Base-by-base conservation (phyloP, 179 eudicot genomes). In the Spergularia azorica region DNA sequence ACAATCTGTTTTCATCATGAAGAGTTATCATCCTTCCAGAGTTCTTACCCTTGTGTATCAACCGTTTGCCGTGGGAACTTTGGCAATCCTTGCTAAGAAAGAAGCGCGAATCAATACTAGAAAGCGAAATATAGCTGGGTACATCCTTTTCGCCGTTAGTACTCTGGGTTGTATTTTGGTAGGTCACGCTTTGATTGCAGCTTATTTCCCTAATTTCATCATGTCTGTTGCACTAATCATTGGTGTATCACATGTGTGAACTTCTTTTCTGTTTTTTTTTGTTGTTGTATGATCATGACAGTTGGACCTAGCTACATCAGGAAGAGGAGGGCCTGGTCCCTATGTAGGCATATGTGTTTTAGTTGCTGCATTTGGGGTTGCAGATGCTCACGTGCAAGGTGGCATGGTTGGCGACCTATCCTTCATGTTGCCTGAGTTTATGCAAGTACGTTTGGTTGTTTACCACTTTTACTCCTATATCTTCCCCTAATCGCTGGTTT, bases 361-460 rank as follows among this genome's bases (percentile, higher is more conserved):
- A 43, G 83, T 84, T 48, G 91, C 80, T 12, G 73, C 76, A 43
- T 89, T 87, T 36, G 95, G 92, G 36, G 79, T 90, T 52, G 92
- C 90, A 15, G 89, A 89, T 77, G 92, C 90, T 13, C 84, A 70
- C 73, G 89, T 84, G 52, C 89, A 88, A 84, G 95, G 95, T 46
- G 92, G 95, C 32, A 78, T 90, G 82, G 86, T 81, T 58, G 95
- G 95, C 8, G 92, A 90, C 74, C 65, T 90, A 59, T 78, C 95
- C 15, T 87, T 86, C 60, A 90, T 90, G 95, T 58, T 75, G 63
- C 95, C 92, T 0, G 89, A 88, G 72, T 86, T 90, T 75, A 46
- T 87, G 71, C 95, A 90, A 26, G 32, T 26, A 26, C 32, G 32
- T 26, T 11, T 1, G 21, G 10, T 70, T 3, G 7, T 8, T 48